Percentiles rank a stretch among this genome's conserved stretches.
phyloP scores from a whole-genome alignment of 768 basidiomycete species.

The Kwoniella dendrophila region DNA sequence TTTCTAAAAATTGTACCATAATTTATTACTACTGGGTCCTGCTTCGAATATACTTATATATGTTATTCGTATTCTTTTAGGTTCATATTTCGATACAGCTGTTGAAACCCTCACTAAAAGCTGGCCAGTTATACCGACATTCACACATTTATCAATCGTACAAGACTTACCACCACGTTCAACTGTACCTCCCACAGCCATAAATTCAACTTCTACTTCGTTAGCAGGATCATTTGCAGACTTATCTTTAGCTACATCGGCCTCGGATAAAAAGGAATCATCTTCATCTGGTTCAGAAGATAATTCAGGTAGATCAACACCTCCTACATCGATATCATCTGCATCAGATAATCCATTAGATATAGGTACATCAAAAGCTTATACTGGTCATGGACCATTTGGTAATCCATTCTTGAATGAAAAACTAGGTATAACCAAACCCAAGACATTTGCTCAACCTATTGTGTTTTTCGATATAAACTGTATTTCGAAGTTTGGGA shows the following conservation, averaged over 20 bases:
- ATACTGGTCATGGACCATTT: slow-evolving; percentile 55
- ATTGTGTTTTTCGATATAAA: slow-evolving; percentile 72
- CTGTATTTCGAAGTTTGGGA: slow-evolving; percentile 63
- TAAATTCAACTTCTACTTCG: slow-evolving; percentile 16
- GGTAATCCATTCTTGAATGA: slow-evolving; percentile 47
- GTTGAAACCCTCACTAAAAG: slow-evolving; percentile 63
- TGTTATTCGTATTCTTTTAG: slow-evolving; percentile 57
- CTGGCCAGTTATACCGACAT: slow-evolving; percentile 62
- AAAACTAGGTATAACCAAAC: slow-evolving; percentile 42
- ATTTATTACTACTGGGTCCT: not conserved
- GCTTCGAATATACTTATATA: not conserved
- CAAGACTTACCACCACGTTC: slow-evolving; percentile 57
- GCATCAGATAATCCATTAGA: slow-evolving; percentile 27
- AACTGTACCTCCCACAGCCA: slow-evolving; percentile 40
- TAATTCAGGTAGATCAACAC: slow-evolving; percentile 31
- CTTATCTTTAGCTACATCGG: slow-evolving; percentile 20
- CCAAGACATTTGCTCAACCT: slow-evolving; percentile 69
- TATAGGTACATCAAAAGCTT: slow-evolving; percentile 37
- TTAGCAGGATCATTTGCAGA: slow-evolving; percentile 43
- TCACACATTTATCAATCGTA: slow-evolving; percentile 55
- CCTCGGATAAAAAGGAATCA: not conserved
- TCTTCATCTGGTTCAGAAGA: slow-evolving; percentile 26
- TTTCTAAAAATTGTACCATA: not conserved
- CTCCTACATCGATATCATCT: slow-evolving; percentile 53
- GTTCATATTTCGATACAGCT: slow-evolving; percentile 79